These are phyloP conservation scores for Parastagonospora avenae DNA, from an alignment of 2,329 filamentous ascomycete species.

Conservation along the genomic window DNA sequence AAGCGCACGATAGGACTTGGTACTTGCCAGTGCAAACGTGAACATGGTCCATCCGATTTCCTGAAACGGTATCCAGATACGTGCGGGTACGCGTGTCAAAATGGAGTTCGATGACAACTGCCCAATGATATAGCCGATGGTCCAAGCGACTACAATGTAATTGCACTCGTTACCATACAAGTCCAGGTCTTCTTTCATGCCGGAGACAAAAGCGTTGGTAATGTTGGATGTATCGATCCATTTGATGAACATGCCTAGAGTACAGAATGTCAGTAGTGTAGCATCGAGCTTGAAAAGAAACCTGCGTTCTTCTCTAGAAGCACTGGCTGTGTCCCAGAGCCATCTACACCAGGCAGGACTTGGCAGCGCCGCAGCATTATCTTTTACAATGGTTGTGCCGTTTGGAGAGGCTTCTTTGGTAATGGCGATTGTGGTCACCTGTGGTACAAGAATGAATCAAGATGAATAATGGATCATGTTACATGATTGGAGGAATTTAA, in stretches of 20 bases:
- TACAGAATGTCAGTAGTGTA: conserved; percentile 56
- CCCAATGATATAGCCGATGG: conserved; percentile 60
- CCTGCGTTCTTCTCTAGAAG: conserved; percentile 25
- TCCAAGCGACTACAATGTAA: conserved; percentile 63
- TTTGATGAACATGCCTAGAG: conserved; percentile 42
- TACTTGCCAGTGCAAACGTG: conserved; percentile 18
- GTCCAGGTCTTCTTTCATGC: conserved; percentile 34
- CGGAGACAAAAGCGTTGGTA: conserved; percentile 33
- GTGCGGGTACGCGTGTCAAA: conserved; percentile 21
- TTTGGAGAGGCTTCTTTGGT: too few species aligned
- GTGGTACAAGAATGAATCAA: too few species aligned
- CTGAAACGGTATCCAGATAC: conserved; percentile 12
- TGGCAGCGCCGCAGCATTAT: too few species aligned
- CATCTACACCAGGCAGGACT: conserved; percentile 18
- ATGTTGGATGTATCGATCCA: conserved; percentile 32
- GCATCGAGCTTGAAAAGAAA: conserved; percentile 35
- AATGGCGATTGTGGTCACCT: too few species aligned
- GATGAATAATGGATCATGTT: too few species aligned
- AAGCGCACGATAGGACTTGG: conserved; percentile 16
- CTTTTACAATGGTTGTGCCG: too few species aligned
- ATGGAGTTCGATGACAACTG: conserved; percentile 30
- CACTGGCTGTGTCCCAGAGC: conserved; percentile 28
- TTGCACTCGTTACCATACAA: conserved; percentile 30
- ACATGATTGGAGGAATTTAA: too few species aligned
- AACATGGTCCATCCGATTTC: conserved; percentile 9